Evolutionary conservation across 345 rosid genomes (phyloP), one percentile per base, ranked within the genome.

Genomic region (Arabis alpina): DNA sequence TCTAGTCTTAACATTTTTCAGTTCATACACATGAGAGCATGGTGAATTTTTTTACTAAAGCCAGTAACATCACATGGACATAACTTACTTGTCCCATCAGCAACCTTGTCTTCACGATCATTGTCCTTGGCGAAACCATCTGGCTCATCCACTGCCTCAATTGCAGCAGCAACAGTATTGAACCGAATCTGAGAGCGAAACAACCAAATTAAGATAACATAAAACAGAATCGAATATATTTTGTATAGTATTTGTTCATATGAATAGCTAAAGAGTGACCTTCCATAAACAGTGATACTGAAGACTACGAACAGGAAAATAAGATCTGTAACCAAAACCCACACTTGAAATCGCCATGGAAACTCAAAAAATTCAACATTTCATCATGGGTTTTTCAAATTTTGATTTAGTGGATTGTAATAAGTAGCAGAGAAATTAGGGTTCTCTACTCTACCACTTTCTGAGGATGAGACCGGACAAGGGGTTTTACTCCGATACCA

Each of bases 341-440:
- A 82, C 55, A 32, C 88, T 82, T 2, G 87, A 76, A 77, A 82
- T 70, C 63, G 83, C 81, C 93, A 88, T 88, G 40, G 67, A 23
- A 56, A 27, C 40, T 54, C 65, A 32, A 24, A 50, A 36, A 57
- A 39, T 40, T 78, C 75, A 76, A 67, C 83, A 82, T 84, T 65
- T 51, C 74, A 80, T 47, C 72, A 59, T 72, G 56, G 45, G 54
- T 12, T 73, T 73, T 36, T 36, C 81, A 53, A 81, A 81, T 49
- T 81, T 24, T 40, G 5, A 36, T 36, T 61, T 49, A 47, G 23
- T 47, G 41, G 51, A 70, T 44, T 60, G 53, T 39, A 19, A 19
- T 23, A 10, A 14, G 56, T 37, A 34, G 67, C 13, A 15, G 36
- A 13, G 52, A 15, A 13, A 37, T 53, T 48, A 77, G 82, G 87